Base-by-base conservation (phyloP, 441 rosid genomes). In the Raphanus hybrid region DNA sequence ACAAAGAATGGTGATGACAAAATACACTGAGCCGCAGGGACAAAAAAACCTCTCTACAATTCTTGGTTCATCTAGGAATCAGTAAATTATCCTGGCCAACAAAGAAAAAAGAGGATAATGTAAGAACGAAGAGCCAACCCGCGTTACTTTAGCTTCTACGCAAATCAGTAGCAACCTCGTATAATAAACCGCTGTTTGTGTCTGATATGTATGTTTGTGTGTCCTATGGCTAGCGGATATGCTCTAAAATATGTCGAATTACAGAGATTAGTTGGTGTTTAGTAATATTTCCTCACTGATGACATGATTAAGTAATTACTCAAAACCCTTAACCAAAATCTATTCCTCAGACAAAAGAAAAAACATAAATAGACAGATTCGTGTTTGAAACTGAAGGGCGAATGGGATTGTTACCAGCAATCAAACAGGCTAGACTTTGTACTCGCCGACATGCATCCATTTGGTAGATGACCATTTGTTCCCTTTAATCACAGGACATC, bases 401-500 rank as follows among this genome's bases (percentile, higher is more conserved):
- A 23, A 23, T 23, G 26, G 57, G 34, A 5, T 4, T 6, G 0
- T 29, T 29, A 29, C 34, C 34, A 29, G 34, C 6, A 29, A 5
- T 29, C 34, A 29, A 5, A 29, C 34, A 29, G 5, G 34, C 34
- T 29, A 29, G 34, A 29, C 34, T 29, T 29, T 29, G 6, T 29
- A 29, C 34, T 29, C 34, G 34, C 34, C 34, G 34, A 29, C 34
- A 29, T 29, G 34, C 34, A 29, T 29, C 34, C 34, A 29, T 29
- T 29, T 29, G 34, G 34, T 29, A 29, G 34, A 29, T 29, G 34
- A 29, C 34, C 34, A 29, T 29, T 29, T 29, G 34, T 29, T 85
- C 74, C 92, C 92, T 60, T 29, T 83, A 77, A 88, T 87, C 74
- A 88, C 90, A 67, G 92, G 89, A 71, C 92, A 88, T 48, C 87